Base-by-base conservation (phyloP, 805 yeast species). In the Brettanomyces nanus region DNA sequence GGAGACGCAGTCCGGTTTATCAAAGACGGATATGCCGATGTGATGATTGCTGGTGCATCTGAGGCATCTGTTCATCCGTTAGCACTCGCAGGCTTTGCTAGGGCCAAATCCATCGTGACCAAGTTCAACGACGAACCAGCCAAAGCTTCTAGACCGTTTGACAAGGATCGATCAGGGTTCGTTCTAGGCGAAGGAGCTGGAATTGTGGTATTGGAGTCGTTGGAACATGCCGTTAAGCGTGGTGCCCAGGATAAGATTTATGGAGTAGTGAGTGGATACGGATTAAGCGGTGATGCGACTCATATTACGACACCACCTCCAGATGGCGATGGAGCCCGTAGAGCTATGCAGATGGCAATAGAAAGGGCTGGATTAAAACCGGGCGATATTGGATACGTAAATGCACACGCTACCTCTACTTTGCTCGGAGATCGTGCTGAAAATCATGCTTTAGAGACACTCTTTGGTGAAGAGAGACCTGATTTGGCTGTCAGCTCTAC, bases 321-420 rank as follows among this genome's bases (percentile, higher is more conserved):
- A 20, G 71, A 75, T 40, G 97, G 97, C 1, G 69, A 72, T 23
- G 98, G 97, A 10, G 97, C 97, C 0, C 66, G 56, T 43, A 64
- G 83, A 44, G 80, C 97, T 3, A 92, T 92, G 95, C 60, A 67
- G 34, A 71, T 73, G 70, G 95, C 97, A 0, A 45, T 89, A 19
- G 54, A 62, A 19, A 61, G 66, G 14, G 78, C 80, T 1, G 66
- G 66, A 1, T 41, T 80, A 2, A 53, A 55, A 1, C 68, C 77
- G 0, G 32, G 51, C 3, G 65, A 73, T 2, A 66, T 90, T 15
- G 86, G 73, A 33, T 92, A 87, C 52, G 68, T 92, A 34, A 92
- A 94, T 59, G 97, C 98, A 2, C 99, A 92, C 59, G 98, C 99
- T 0, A 92, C 99, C 0, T 85, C 95, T 0, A 92, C 99, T 0